These are phyloP conservation scores for Penicillium oxalicum DNA, from an alignment of 2,329 filamentous ascomycete species.

Conservation along the genomic window DNA sequence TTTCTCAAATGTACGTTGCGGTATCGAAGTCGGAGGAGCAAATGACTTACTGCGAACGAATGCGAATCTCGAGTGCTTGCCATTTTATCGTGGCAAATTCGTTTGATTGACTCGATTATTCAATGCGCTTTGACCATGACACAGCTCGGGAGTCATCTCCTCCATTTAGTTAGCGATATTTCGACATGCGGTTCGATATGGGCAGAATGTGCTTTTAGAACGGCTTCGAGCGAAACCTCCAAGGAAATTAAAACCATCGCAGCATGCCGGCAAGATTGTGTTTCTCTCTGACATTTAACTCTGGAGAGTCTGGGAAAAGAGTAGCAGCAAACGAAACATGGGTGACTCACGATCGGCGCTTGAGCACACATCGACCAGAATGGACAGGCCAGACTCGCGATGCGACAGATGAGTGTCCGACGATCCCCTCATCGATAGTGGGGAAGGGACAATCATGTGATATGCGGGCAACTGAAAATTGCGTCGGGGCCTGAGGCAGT, in stretches of 20 bases:
- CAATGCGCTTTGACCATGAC: constrained; percentile 28
- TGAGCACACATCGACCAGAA: constrained; percentile 20
- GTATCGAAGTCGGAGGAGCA: background rate
- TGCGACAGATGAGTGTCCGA: constrained; percentile 19
- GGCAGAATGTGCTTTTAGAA: background rate
- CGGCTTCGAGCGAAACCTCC: background rate
- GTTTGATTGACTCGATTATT: constrained; percentile 19
- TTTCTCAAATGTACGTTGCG: background rate
- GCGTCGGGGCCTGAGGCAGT: constrained; percentile 22
- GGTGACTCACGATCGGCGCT: constrained; percentile 32
- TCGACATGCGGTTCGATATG: background rate
- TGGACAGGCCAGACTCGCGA: constrained; percentile 12
- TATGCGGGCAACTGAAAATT: constrained; percentile 17
- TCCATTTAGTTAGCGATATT: constrained; percentile 17
- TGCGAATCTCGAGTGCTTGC: constrained; percentile 37
- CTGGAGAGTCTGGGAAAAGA: background rate
- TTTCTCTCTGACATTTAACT: background rate
- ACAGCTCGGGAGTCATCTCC: constrained; percentile 31
- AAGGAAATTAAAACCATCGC: constrained; percentile 8
- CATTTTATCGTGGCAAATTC: constrained; percentile 28
- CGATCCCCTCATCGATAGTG: constrained; percentile 21
- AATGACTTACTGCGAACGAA: constrained; percentile 35
- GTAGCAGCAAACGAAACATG: background rate
- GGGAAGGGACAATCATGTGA: constrained; percentile 26
- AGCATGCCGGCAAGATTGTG: background rate